phyloP scores from a whole-genome alignment of 192 early-diverging fungal genomes.

The Cetraspora pellucida region DNA sequence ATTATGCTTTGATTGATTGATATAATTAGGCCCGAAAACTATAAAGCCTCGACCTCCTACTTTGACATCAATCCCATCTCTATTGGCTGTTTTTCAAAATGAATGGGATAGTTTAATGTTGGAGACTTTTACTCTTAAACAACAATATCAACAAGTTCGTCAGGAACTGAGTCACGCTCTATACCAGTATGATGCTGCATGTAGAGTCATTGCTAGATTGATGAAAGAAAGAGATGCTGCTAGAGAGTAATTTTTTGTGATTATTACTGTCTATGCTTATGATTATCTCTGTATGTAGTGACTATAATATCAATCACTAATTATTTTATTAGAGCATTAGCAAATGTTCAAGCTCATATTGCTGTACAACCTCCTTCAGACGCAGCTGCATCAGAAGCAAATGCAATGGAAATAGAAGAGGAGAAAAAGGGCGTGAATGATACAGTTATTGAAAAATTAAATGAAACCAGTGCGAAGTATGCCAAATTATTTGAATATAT shows the following conservation, averaged over 20 bases:
- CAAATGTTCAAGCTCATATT: slow-evolving; percentile 63
- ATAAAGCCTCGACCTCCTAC: slow-evolving; percentile 88
- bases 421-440: slow-evolving; percentile 43
- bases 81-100: slow-evolving; percentile 87
- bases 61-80: slow-evolving; percentile 87
- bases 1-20: not conserved
- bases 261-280: not conserved
- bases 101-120: slow-evolving; percentile 98
- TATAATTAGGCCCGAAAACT: slow-evolving; percentile 52
- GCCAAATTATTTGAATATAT: slow-evolving; percentile 6
- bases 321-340: slow-evolving; percentile 49
- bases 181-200: slow-evolving; percentile 96
- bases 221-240: slow-evolving; percentile 91
- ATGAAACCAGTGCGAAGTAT: slow-evolving; percentile 55
- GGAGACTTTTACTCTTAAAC: slow-evolving; percentile 90
- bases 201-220: slow-evolving; percentile 90
- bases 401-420: slow-evolving; percentile 58
- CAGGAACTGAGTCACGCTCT: slow-evolving; percentile 93
- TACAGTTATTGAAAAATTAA: slow-evolving; percentile 54
- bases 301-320: slow-evolving; percentile 1
- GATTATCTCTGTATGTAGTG: not conserved
- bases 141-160: slow-evolving; percentile 87
- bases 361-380: slow-evolving; percentile 47
- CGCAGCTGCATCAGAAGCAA: slow-evolving; percentile 33
- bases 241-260: slow-evolving; percentile 55